Percentiles rank a stretch among this genome's conserved stretches.
Evolutionary conservation across 2,329 filamentous ascomycete species (phyloP).

Genomic region (Macrophomina tecta): DNA sequence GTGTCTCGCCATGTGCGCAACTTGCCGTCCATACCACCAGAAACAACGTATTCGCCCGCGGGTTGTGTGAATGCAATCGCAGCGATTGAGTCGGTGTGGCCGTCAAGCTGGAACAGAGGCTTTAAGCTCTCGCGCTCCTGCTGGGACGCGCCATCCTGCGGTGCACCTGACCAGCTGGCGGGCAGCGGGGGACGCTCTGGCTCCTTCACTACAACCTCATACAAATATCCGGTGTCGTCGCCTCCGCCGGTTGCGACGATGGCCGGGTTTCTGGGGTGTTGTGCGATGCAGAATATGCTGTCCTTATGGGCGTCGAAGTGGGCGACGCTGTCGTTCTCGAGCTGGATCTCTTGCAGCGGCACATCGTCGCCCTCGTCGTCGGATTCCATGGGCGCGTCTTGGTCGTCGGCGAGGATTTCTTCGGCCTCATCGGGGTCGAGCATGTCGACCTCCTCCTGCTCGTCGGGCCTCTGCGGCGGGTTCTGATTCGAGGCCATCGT

Average conservation of each 20-base stretch:
- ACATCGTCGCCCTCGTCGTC: constrained; percentile 64
- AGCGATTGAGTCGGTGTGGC: constrained; percentile 91
- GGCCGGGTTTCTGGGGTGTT: constrained; percentile 79
- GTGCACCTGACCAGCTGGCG: constrained; percentile 68
- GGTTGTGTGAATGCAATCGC: constrained; percentile 84
- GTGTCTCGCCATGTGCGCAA: constrained; percentile 71
- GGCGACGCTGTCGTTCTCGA: constrained; percentile 91
- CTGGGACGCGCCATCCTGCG: constrained; percentile 53
- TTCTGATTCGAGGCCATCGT: constrained; percentile 31
- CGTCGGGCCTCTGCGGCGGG: constrained; percentile 29
- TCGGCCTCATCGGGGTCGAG: constrained; percentile 78
- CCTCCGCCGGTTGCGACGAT: constrained; percentile 88
- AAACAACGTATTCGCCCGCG: constrained; percentile 81
- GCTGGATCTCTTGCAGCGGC: constrained; percentile 68
- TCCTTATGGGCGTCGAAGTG: constrained; percentile 92
- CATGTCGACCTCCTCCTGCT: constrained; percentile 70
- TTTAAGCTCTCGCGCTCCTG: constrained; percentile 64
- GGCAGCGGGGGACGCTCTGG: constrained; percentile 65
- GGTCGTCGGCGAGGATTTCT: constrained; percentile 72
- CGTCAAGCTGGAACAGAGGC: constrained; percentile 77
- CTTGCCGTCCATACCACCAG: constrained; percentile 84
- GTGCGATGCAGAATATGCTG: constrained; percentile 92
- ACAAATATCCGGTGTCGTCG: constrained; percentile 84
- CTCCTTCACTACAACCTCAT: constrained; percentile 66
- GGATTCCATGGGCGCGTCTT: constrained; percentile 79